Percentiles rank a stretch among this genome's conserved stretches.
These are phyloP conservation scores for Sinapis alba DNA, from an alignment of 441 rosid genomes.

Conservation along the genomic window DNA sequence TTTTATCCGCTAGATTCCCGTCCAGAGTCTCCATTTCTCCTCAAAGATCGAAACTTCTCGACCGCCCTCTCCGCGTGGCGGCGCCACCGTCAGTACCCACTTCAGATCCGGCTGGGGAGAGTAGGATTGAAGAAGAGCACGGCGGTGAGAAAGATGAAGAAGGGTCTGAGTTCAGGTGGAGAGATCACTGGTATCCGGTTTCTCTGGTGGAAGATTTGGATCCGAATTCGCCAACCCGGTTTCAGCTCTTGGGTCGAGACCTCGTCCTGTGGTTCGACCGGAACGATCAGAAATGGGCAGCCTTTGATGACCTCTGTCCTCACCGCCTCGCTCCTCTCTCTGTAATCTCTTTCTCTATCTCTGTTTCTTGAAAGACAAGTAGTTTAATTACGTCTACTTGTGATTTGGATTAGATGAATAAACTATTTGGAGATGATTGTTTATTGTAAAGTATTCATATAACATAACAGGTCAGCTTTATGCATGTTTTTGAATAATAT, in stretches of 20 bases:
- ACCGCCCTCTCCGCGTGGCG: constrained; percentile 50
- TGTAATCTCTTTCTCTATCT: constrained; percentile 41
- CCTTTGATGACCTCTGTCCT: constrained; percentile 87
- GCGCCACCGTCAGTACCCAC: constrained; percentile 54
- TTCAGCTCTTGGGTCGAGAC: constrained; percentile 88
- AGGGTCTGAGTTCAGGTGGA: constrained; percentile 71
- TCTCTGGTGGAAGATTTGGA: constrained; percentile 82
- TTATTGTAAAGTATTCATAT: constrained; percentile 13
- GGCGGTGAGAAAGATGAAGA: constrained; percentile 55
- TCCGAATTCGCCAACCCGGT: constrained; percentile 62
- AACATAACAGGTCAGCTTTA: neutral
- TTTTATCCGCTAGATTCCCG: constrained; percentile 17
- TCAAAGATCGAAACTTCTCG: constrained; percentile 2
- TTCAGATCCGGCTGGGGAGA: constrained; percentile 47
- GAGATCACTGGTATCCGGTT: constrained; percentile 93
- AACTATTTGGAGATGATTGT: constrained; percentile 11
- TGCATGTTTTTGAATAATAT: neutral
- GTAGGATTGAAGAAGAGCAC: constrained; percentile 37
- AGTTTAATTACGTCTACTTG: constrained; percentile 10
- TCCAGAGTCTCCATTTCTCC: constrained; percentile 16
- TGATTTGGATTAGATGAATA: constrained; percentile 17
- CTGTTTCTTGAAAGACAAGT: neutral
- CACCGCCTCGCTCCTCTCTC: constrained; percentile 91
- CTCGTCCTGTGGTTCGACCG: constrained; percentile 83
- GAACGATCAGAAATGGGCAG: constrained; percentile 64